Base-by-base conservation (phyloP, 2,329 filamentous ascomycete genomes). In the Xylariaceae sp. region DNA sequence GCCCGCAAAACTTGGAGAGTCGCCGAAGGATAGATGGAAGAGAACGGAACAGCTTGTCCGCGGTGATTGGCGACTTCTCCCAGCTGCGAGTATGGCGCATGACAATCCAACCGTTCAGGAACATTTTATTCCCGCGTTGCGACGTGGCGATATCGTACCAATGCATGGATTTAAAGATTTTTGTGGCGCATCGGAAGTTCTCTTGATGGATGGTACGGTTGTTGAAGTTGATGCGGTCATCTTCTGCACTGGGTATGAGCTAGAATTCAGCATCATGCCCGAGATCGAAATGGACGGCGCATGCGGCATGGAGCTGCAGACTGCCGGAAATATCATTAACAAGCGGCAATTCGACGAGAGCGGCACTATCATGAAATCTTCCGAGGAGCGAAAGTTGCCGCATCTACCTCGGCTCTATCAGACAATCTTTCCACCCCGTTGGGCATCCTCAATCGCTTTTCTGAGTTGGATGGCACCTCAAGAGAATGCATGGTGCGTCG, bases 201-300 rank as follows among this genome's bases (percentile, higher is more conserved):
- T 58, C 10, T 43, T 61, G 7, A 45, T 47, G 6, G 56, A 58
- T 11, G 53, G 40, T 11, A 48, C 47, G 1, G 35, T 47, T 5
- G 14, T 58, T 6, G 53, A 58, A 30, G 54, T 56, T 10, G 59
- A 61, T 17, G 58, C 43, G 1, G 59, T 60, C 11, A 54, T 60
- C 14, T 57, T 60, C 18, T 61, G 59, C 14, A 60, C 57, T 1
- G 57, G 59, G 11, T 61, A 61, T 43, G 44, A 52, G 1, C 31
- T 52, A 5, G 57, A 61, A 44, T 56, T 56, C 15, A 48, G 42
- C 35, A 53, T 61, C 27, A 55, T 61, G 52, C 59, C 59, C 6
- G 58, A 60, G 35, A 30, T 60, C 11, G 57, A 60, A 27, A 58
- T 60, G 51, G 51, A 61, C 19, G 59, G 57, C 22, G 47, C 53